Percentiles rank a stretch among this genome's conserved stretches.
Evolutionary conservation across 306 rosid genomes (phyloP).

Genomic region (Macrotyloma uniflorum): DNA sequence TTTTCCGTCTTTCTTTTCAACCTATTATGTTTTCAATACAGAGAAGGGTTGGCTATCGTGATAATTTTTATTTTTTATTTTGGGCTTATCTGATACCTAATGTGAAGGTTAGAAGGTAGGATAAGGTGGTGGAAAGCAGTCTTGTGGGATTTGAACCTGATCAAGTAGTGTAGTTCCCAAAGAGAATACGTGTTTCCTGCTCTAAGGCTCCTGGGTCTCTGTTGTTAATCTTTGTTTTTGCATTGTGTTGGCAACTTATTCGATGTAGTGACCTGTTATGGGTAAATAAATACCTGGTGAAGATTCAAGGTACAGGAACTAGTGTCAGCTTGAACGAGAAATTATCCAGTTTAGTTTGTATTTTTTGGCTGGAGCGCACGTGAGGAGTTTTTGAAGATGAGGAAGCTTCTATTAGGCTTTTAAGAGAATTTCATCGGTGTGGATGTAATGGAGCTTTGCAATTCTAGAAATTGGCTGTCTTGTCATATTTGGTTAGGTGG

Average conservation of each 20-base stretch:
- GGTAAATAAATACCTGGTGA: not conserved
- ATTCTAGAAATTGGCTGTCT: not conserved
- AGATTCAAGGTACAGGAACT: not conserved
- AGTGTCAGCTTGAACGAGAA: not conserved
- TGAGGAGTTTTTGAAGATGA: not conserved
- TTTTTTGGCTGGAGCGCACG: not conserved
- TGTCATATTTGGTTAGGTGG: not conserved
- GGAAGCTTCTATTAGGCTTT: not conserved
- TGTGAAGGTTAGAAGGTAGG: too few species aligned
- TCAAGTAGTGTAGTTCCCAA: too few species aligned
- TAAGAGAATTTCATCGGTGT: not conserved
- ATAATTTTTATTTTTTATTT: too few species aligned
- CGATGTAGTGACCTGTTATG: not conserved
- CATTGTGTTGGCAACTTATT: not conserved
- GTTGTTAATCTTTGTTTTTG: not conserved
- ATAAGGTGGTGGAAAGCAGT: too few species aligned
- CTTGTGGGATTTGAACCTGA: too few species aligned
- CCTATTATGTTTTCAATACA: not conserved
- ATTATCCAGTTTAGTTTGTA: not conserved
- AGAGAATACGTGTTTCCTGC: too few species aligned
- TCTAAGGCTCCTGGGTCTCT: not conserved
- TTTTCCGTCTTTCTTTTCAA: not conserved
- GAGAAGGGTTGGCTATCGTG: too few species aligned
- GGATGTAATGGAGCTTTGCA: not conserved
- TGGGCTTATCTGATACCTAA: too few species aligned